Conservation (phyloP, 2,329 filamentous ascomycete genomes). For the Aspergillus fumigatus region DNA sequence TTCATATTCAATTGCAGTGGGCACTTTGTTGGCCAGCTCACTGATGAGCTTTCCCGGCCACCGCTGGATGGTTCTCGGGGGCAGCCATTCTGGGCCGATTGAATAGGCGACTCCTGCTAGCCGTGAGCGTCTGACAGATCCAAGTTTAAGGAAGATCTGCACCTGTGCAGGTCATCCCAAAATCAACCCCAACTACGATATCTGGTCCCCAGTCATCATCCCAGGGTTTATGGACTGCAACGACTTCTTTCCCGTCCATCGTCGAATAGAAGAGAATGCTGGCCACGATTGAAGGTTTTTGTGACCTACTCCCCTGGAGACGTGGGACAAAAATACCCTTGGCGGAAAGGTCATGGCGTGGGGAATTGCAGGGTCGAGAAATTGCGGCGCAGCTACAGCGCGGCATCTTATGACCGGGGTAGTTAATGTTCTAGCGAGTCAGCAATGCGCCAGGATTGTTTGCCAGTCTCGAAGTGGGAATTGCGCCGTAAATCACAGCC, state of each 20-base stretch:
- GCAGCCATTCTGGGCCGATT: constrained; percentile 27
- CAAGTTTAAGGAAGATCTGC: not conserved
- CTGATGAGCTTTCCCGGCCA: constrained; percentile 29
- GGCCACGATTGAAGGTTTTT: not conserved
- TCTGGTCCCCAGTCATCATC: constrained; percentile 13
- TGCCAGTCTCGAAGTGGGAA: too few species aligned
- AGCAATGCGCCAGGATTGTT: too few species aligned
- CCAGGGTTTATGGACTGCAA: not conserved
- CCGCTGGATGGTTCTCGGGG: constrained; percentile 32
- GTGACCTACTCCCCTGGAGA: constrained; percentile 3
- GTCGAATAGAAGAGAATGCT: not conserved
- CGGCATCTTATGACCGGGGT: too few species aligned
- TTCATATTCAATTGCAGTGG: constrained; percentile 26
- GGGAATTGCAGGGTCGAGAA: too few species aligned
- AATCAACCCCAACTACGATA: constrained; percentile 24
- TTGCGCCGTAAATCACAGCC: too few species aligned
- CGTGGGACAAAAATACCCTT: not conserved
- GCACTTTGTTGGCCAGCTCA: constrained; percentile 33
- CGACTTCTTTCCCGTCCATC: constrained; percentile 16
- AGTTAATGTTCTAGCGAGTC: too few species aligned
- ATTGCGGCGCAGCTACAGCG: too few species aligned
- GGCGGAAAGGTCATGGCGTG: not conserved
- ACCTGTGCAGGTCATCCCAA: constrained; percentile 28
- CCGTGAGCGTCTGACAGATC: too few species aligned
- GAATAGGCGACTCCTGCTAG: too few species aligned